These are phyloP conservation scores for Linanthus parryae DNA, from an alignment of 148 eudicot genomes.

Conservation along the genomic window DNA sequence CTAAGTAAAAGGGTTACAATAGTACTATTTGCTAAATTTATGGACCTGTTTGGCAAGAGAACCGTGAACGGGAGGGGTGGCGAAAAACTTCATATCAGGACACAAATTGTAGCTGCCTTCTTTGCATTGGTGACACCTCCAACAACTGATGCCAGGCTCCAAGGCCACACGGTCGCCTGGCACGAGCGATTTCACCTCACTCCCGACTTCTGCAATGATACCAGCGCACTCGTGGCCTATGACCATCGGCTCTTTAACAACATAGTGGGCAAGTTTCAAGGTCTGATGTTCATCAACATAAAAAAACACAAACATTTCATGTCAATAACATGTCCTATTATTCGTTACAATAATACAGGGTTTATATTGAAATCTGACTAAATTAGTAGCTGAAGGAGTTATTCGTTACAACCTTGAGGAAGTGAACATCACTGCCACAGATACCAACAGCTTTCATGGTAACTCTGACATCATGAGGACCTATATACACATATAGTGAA, in stretches of 20 bases:
- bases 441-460: conserved; percentile 98
- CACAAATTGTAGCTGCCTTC: conserved; percentile 79
- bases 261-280: conserved; percentile 63
- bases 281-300: conserved; percentile 32
- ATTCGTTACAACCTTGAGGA: conserved; percentile 56
- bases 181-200: conserved; percentile 54
- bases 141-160: conserved; percentile 85
- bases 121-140: conserved; percentile 53
- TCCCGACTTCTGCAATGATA: conserved; percentile 73
- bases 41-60: conserved; percentile 89
- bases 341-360: no score
- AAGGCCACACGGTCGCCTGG: conserved; percentile 69
- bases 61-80: conserved; percentile 83
- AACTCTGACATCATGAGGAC: conserved; percentile 84
- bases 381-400: conserved; percentile 3
- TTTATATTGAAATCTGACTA: no score
- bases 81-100: conserved; percentile 90
- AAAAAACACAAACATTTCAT: no score
- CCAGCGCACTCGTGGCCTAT: conserved; percentile 94
- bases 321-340: no score
- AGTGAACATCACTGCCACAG: conserved; percentile 99
- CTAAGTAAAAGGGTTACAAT: no score
- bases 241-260: conserved; percentile 87
- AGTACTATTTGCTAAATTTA: no score
- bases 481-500: conserved; percentile 26